Percentiles rank a stretch among this genome's conserved stretches.
Conservation (phyloP, 1,284 basidiomycete genomes). For the Xerocomus cyaneibrunnescens region DNA sequence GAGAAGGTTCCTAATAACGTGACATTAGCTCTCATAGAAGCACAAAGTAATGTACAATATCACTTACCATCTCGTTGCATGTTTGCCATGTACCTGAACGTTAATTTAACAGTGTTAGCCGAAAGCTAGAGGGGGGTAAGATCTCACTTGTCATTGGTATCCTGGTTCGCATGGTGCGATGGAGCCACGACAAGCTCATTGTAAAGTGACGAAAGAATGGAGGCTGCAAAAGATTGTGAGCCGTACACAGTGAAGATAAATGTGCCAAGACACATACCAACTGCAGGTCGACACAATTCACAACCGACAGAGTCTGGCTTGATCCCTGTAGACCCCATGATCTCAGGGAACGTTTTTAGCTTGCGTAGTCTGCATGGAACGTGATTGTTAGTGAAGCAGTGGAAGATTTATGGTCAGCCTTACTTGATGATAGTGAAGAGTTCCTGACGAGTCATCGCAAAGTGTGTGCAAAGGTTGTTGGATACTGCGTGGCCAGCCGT, state of each 20-base stretch:
- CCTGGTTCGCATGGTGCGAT: conserved; percentile 67
- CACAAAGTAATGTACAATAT: not conserved
- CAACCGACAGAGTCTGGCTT: conserved; percentile 60
- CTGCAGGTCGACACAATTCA: conserved; percentile 71
- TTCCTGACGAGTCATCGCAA: conserved; percentile 66
- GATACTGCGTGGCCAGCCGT: conserved; percentile 62
- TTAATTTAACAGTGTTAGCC: not conserved
- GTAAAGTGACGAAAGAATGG: conserved; percentile 64
- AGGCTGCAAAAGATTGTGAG: conserved; percentile 9
- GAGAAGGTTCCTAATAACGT: conserved; percentile 55
- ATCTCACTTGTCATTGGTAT: conserved; percentile 56
- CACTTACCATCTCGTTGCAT: conserved; percentile 66
- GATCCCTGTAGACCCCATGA: conserved; percentile 55
- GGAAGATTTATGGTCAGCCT: conserved; percentile 3
- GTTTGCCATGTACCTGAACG: conserved; percentile 60
- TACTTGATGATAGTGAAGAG: conserved; percentile 67
- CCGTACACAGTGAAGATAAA: not conserved
- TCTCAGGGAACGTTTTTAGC: conserved; percentile 54
- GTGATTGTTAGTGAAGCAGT: not conserved
- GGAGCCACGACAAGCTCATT: conserved; percentile 71
- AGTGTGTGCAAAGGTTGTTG: conserved; percentile 69
- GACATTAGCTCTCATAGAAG: not conserved
- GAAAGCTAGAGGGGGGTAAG: not conserved
- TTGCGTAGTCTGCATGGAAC: conserved; percentile 50
- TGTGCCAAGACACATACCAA: conserved; percentile 43